Evolutionary conservation across 2,329 filamentous ascomycete species (phyloP), one percentile per base, ranked within the genome.

Genomic region (Xylariales sp.): DNA sequence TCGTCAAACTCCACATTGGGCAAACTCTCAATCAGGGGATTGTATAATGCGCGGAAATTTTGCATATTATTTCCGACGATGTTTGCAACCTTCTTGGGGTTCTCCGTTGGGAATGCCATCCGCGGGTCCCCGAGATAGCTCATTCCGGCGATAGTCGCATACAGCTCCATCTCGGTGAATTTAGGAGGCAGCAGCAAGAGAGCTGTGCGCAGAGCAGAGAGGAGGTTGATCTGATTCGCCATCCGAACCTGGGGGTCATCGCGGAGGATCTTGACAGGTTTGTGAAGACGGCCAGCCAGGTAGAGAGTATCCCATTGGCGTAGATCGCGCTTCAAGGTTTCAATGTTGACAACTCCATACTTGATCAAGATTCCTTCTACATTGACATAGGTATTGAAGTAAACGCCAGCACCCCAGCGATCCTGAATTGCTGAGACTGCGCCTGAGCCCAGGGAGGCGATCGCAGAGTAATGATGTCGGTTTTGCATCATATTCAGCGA

Each of bases 321-420:
- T 17, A 98, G 75, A 58, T 98, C 93, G 29, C 74, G 76, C 52
- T 88, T 90, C 13, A 98, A 70, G 3, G 90, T 96, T 55, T 94
- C 83, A 48, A 97, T 76, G 54, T 94, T 95, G 29, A 96, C 94
- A 16, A 98, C 93, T 15, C 91, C 93, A 54, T 98, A 98, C 65
- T 98, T 98, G 63, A 98, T 93, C 54, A 97, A 74, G 44, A 89
- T 94, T 28, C 93, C 94, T 53, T 97, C 95, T 43, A 97, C 83
- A 3, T 86, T 91, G 33, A 98, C 80, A 59, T 91, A 96, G 0
- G 93, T 90, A 54, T 98, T 95, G 67, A 96, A 98, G 65, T 98
- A 98, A 27, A 96, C 88, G 6, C 93, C 94, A 1, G 93, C 93
- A 29, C 93, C 93, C 68, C 85, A 87, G 46, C 72, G 76, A 54